Conservation (phyloP, 768 basidiomycete species). For the Rhizopogon roseolus region DNA sequence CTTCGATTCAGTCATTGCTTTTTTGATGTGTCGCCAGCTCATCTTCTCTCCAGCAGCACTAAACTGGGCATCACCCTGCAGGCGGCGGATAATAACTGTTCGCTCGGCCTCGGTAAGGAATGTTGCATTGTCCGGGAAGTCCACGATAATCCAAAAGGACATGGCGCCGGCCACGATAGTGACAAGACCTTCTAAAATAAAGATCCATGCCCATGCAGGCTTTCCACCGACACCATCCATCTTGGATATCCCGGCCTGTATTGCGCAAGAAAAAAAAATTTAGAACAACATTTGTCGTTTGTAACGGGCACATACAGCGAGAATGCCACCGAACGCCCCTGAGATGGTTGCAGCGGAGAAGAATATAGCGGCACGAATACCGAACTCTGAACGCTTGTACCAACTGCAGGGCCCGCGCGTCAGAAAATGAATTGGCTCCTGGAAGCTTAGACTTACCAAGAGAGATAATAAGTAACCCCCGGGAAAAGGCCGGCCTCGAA, state of each 20-base stretch:
- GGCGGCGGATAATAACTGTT: constrained; percentile 56
- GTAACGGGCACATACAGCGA: constrained; percentile 43
- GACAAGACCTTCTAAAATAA: constrained; percentile 67
- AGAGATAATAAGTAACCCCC: constrained; percentile 66
- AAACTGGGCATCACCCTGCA: constrained; percentile 66
- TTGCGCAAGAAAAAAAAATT: background rate
- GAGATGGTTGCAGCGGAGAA: constrained; percentile 77
- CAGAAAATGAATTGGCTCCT: constrained; percentile 23
- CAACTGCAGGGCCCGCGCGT: constrained; percentile 33
- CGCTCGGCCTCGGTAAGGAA: constrained; percentile 72
- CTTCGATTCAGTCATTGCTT: constrained; percentile 67
- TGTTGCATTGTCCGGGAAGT: constrained; percentile 78
- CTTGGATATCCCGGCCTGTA: constrained; percentile 56
- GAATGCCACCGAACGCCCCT: constrained; percentile 77
- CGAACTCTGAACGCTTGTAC: constrained; percentile 73
- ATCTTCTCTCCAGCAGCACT: constrained; percentile 69
- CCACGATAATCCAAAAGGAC: constrained; percentile 77
- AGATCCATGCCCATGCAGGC: constrained; percentile 67
- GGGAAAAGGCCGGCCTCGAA: constrained; percentile 50
- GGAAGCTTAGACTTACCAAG: constrained; percentile 43
- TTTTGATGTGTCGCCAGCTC: constrained; percentile 50
- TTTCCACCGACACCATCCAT: constrained; percentile 70
- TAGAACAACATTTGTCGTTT: background rate
- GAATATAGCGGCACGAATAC: constrained; percentile 59
- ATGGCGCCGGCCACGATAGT: constrained; percentile 61